Conservation (phyloP, 2,329 filamentous ascomycete genomes). For the Colletotrichum melonis region DNA sequence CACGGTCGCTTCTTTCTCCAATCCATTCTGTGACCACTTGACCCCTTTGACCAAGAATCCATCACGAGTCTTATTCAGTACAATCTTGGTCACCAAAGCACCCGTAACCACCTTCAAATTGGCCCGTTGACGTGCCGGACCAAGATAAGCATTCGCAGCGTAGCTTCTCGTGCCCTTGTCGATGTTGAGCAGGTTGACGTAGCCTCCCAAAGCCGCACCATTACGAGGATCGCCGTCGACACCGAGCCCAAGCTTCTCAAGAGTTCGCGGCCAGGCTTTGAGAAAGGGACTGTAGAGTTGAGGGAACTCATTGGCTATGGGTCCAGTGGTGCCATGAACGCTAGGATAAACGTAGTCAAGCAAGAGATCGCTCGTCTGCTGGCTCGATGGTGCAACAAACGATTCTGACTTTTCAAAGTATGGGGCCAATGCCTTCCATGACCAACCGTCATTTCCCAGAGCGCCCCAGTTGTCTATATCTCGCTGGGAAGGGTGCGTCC, state of each 20-base stretch:
- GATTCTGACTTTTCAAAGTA: constrained; percentile 23
- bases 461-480: constrained; percentile 68
- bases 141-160: constrained; percentile 39
- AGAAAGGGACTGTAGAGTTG: constrained; percentile 9
- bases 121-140: constrained; percentile 23
- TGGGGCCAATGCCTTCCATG: constrained; percentile 55
- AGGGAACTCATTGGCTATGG: constrained; percentile 21
- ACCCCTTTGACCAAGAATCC: constrained; percentile 37
- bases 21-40: constrained; percentile 8
- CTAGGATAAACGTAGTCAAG: constrained; percentile 8
- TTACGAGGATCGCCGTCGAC: constrained; percentile 36
- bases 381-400: background rate
- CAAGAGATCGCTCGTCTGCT: constrained; percentile 6
- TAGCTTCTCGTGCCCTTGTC: constrained; percentile 40
- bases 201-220: constrained; percentile 35
- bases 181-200: constrained; percentile 37
- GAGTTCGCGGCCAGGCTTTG: constrained; percentile 22
- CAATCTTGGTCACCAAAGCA: constrained; percentile 36
- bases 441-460: constrained; percentile 70
- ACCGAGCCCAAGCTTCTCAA: constrained; percentile 32
- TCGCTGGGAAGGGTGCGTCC: constrained; percentile 56
- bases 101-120: constrained; percentile 42
- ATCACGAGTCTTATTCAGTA: constrained; percentile 30
- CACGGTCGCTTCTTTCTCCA: constrained; percentile 37
- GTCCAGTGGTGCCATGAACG: constrained; percentile 15